These are phyloP conservation scores for Penicillium paneum DNA, from an alignment of 2,329 filamentous ascomycete genomes.

Conservation along the genomic window DNA sequence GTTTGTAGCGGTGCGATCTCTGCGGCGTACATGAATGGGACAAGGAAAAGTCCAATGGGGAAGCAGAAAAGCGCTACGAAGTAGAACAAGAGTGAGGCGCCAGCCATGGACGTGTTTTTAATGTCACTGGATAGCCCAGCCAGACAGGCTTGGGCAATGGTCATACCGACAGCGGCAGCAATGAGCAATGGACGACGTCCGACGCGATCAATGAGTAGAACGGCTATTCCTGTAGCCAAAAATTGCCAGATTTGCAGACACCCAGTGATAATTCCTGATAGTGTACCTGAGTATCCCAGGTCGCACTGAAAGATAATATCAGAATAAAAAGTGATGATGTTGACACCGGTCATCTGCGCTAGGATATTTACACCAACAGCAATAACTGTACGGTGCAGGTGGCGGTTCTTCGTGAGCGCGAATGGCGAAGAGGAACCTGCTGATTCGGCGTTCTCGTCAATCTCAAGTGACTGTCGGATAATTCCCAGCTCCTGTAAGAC, in stretches of 20 bases:
- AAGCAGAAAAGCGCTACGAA: slow-evolving; percentile 61
- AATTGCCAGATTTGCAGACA: slow-evolving; percentile 29
- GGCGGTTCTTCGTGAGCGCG: slow-evolving; percentile 21
- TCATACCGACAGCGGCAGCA: slow-evolving; percentile 23
- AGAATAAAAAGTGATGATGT: slow-evolving; percentile 34
- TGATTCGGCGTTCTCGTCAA: slow-evolving; percentile 1
- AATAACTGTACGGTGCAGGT: slow-evolving; percentile 26
- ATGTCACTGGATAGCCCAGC: slow-evolving; percentile 17
- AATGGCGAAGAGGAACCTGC: slow-evolving; percentile 17
- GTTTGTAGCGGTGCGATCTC: slow-evolving; percentile 50
- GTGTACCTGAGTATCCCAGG: slow-evolving; percentile 20
- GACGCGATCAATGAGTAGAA: slow-evolving; percentile 31
- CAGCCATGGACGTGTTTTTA: slow-evolving; percentile 46
- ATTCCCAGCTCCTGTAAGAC: slow-evolving; percentile 21
- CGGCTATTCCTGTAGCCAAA: slow-evolving; percentile 18
- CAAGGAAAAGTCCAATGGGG: slow-evolving; percentile 57
- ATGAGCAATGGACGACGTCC: slow-evolving; percentile 39
- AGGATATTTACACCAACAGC: slow-evolving; percentile 27
- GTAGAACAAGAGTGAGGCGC: slow-evolving; percentile 55
- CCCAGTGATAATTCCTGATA: slow-evolving; percentile 23
- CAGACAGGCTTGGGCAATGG: slow-evolving; percentile 15
- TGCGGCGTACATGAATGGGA: slow-evolving; percentile 60
- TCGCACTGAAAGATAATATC: slow-evolving; percentile 28
- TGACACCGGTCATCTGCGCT: slow-evolving; percentile 31
- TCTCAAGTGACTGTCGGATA: slow-evolving; percentile 47